Evolutionary conservation across 768 basidiomycete genomes (phyloP), one percentile per base, ranked within the genome.

Genomic region (Hypholoma fasciculare): DNA sequence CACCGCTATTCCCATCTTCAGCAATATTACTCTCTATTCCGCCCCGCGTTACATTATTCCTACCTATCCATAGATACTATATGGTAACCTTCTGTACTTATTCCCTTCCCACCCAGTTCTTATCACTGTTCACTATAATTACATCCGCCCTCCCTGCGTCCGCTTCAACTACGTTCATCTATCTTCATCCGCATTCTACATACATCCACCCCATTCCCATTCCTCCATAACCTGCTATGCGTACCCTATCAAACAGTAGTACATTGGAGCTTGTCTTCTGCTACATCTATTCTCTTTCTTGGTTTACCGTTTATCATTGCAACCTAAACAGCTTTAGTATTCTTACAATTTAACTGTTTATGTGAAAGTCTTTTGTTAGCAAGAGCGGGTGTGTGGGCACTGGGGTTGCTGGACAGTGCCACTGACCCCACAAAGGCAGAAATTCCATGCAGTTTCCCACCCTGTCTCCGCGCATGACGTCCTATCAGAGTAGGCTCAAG

Each of bases 41-140:
- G 9, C 39, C 16, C 27, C 13, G n/a, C 43, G 53, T n/a, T 54
- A 54, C 53, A 54, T 54, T 47, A 54, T 54, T 54, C 23, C 53
- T 54, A 54, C 53, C 53, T 54, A 54, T 54, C 53, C 53, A 54
- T 54, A 47, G 44, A 38, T 46, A 44, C 27, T 34, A 36, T 54
- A 44, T 54, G 44, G 43, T 54, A 36, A 9, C 44, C 44, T 42
- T 54, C 30, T 54, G 53, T 54, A 54, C 53, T 38, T 37, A 47
- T 54, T 54, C 39, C 26, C 26, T 43, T 54, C 14, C 53, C 27
- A 34, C 44, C 20, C 42, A 30, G 34, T 44, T 47, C 53, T 34
- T 43, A 54, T 37, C 53, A 54, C 46, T 54, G 53, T 54, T 54
- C 43, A 54, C 44, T 54, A 54, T 54, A 54, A 54, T 54, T 47